Base-by-base conservation (phyloP, 495 filamentous ascomycete genomes). In the Thozetella sp. region DNA sequence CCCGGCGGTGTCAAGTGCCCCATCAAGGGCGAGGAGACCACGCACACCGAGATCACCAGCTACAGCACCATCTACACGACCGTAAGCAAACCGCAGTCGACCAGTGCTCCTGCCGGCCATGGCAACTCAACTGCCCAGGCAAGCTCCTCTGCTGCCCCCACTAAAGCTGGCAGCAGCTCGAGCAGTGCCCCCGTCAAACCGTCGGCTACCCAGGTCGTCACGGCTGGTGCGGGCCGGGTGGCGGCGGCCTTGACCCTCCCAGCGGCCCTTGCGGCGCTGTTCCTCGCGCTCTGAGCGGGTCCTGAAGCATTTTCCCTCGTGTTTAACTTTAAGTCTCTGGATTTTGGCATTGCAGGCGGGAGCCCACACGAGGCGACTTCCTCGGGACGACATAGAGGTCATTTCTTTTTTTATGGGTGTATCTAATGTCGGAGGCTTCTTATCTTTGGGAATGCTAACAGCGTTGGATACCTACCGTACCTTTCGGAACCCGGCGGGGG, bases 1-100 rank as follows among this genome's bases (percentile, higher is more conserved):
- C 17, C 51, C 12, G 55, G 51, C n/a, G 43, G 43, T n/a, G 43
- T 48, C 43, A 48, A 48, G n/a, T 48, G 43, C n/a, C 43, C 43
- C 43, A 20, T 11, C 43, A 20, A 20, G 10, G 43, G 3, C 43
- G 43, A 48, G 43, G 43, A 48, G 3, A 48, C 43, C 43, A 48
- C 43, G n/a, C n/a, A n/a, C 43, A 48, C 43, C 43, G 20, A 48
- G 43, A n/a, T 48, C 43, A 48, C 43, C 43, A 20, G n/a, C 11
- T 48, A 48, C 43, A 48, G n/a, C 43, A 48, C 43, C 43, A n/a
- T 48, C 43, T 11, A 15, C 43, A 48, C 43, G 9, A 48, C 43
- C 9, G 9, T 48, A n/a, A n/a, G 11, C 43, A 48, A 48, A n/a
- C 9, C 43, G 4, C 12, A 10, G 11, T 48, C 43, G 9, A 17